Conservation (phyloP, 2,329 filamentous ascomycete genomes). For the Dothideomycetidae sp. region DNA sequence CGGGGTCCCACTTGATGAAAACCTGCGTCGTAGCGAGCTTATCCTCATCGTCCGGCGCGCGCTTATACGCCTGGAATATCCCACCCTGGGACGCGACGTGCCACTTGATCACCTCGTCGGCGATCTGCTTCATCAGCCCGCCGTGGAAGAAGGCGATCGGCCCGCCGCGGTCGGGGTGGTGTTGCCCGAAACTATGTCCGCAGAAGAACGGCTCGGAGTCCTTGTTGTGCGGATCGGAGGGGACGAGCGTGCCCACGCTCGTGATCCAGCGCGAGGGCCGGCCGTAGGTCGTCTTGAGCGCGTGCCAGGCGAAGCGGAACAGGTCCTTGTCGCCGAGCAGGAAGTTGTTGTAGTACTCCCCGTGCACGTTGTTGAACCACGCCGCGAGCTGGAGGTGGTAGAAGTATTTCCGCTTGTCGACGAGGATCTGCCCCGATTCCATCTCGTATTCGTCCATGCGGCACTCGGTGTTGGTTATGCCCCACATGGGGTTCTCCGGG, state of each 20-base stretch:
- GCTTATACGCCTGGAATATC: constrained; percentile 21
- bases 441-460: constrained; percentile 24
- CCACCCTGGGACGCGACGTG: constrained; percentile 17
- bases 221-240: neutral
- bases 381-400: constrained; percentile 26
- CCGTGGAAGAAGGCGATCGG: constrained; percentile 22
- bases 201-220: constrained; percentile 18
- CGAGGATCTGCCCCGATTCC: constrained; percentile 24
- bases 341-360: constrained; percentile 18
- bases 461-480: constrained; percentile 25
- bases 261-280: constrained; percentile 20
- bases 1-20: neutral
- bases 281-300: constrained; percentile 22
- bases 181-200: constrained; percentile 23
- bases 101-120: constrained; percentile 16
- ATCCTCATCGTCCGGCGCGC: constrained; percentile 13
- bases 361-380: constrained; percentile 20
- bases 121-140: constrained; percentile 21
- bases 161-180: constrained; percentile 20
- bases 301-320: constrained; percentile 25
- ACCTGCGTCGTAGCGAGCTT: neutral
- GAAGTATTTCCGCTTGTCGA: constrained; percentile 25
- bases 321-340: constrained; percentile 27
- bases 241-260: constrained; percentile 18
- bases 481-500: constrained; percentile 20